These are phyloP conservation scores for Eimeria acervulina DNA, from an alignment of 169 alveolate genomes.

Conservation along the genomic window DNA sequence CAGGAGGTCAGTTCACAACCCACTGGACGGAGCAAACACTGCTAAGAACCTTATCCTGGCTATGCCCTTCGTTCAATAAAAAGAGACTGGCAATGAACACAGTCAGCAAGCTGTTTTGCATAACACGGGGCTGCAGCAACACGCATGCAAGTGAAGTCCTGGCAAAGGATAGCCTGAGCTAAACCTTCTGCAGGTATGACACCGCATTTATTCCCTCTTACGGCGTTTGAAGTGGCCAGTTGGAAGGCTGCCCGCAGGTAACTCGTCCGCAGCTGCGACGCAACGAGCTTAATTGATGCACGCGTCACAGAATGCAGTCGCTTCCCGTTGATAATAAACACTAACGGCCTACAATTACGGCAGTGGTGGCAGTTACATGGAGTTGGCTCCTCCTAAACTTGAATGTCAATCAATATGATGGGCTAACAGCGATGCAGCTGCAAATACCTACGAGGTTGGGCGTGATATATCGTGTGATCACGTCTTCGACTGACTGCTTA, in stretches of 20 bases:
- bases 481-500: neutral
- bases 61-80: neutral
- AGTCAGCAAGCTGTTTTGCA: neutral
- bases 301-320: neutral
- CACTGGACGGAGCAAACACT: no score
- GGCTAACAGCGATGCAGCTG: neutral
- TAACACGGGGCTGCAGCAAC: neutral
- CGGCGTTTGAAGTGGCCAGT: slow-evolving; percentile 83
- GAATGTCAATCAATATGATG: neutral
- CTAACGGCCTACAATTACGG: neutral
- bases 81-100: neutral
- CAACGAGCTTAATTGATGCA: neutral
- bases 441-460: neutral
- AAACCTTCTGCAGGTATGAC: neutral
- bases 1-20: neutral
- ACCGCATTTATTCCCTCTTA: neutral
- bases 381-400: neutral
- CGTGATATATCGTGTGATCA: neutral
- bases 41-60: neutral
- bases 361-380: neutral
- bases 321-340: neutral
- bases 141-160: neutral
- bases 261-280: slow-evolving; percentile 87
- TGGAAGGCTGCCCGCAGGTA: slow-evolving; percentile 91
- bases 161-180: neutral